Conservation (phyloP, 768 basidiomycete genomes). For the Lactifluus pinguis region DNA sequence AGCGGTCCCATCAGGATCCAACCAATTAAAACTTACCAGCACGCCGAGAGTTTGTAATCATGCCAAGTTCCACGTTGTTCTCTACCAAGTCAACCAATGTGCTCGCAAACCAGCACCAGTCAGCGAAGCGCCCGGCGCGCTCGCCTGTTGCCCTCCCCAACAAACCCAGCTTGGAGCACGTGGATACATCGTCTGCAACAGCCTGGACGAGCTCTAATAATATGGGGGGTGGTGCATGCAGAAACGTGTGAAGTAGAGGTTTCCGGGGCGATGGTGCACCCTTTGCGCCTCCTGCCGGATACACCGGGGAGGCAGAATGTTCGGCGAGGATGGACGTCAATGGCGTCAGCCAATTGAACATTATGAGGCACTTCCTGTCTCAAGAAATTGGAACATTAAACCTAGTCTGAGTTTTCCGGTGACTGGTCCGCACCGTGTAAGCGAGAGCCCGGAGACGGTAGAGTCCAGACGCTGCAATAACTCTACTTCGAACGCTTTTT, state of each 20-base stretch:
- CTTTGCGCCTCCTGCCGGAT: conserved; percentile 33
- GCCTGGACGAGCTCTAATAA: conserved; percentile 70
- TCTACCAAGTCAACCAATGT: conserved; percentile 77
- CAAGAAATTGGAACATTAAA: background rate
- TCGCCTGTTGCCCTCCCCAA: conserved; percentile 55
- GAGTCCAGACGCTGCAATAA: conserved; percentile 52
- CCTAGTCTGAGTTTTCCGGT: background rate
- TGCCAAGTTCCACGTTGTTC: conserved; percentile 69
- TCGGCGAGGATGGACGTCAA: conserved; percentile 63
- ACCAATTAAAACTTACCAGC: conserved; percentile 37
- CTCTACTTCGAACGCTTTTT: conserved; percentile 45
- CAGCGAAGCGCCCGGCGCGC: conserved; percentile 63
- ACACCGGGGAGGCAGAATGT: conserved; percentile 57
- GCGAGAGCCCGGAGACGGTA: conserved; percentile 59
- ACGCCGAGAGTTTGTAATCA: conserved; percentile 54
- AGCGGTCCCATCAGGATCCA: background rate
- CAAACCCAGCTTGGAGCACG: conserved; percentile 64
- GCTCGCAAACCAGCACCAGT: conserved; percentile 81
- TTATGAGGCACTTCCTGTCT: conserved; percentile 63
- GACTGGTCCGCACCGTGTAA: conserved; percentile 48
- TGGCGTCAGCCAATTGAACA: conserved; percentile 81
- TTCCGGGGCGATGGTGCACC: conserved; percentile 25
- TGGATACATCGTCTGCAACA: conserved; percentile 69
- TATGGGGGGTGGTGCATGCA: conserved; percentile 77
- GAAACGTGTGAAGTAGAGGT: conserved; percentile 63